Evolutionary conservation across 1,284 basidiomycete species (phyloP).

Genomic region (Trichosporon asahii): DNA sequence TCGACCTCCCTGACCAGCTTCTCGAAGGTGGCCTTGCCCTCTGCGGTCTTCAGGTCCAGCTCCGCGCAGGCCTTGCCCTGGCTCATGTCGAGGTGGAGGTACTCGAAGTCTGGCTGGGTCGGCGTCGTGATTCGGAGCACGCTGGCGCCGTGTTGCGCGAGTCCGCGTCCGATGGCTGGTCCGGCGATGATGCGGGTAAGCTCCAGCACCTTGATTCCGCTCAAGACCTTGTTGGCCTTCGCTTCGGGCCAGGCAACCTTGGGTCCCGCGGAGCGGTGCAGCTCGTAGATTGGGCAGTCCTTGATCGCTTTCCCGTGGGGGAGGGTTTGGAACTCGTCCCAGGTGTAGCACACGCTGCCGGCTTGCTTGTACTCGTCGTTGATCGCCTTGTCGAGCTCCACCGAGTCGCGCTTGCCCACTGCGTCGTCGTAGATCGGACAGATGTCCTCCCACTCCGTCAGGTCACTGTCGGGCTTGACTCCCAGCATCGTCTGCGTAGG

Average conservation of each 20-base stretch:
- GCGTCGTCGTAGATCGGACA: conserved; percentile 13
- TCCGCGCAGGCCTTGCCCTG: conserved; percentile 18
- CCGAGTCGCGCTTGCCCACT: conserved; percentile 12
- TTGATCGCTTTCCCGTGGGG: conserved; percentile 16
- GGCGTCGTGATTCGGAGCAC: conserved; percentile 15
- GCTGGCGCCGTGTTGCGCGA: conserved; percentile 21
- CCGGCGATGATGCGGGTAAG: conserved; percentile 21
- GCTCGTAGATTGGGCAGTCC: conserved; percentile 21
- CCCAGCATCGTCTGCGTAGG: conserved; percentile 11
- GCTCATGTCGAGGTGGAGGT: conserved; percentile 16
- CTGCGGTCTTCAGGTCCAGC: conserved; percentile 15
- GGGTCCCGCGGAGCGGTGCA: background rate
- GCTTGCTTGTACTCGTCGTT: conserved; percentile 20
- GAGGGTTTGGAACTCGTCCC: conserved; percentile 16
- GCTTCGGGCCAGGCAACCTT: conserved; percentile 12
- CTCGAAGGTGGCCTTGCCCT: conserved; percentile 1
- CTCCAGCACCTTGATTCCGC: conserved; percentile 23
- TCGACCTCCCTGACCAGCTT: conserved; percentile 14
- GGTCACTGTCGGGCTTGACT: background rate
- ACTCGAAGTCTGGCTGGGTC: conserved; percentile 14
- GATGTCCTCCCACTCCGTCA: conserved; percentile 9
- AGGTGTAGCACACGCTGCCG: conserved; percentile 16
- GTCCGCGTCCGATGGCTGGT: conserved; percentile 14
- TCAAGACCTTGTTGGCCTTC: conserved; percentile 2
- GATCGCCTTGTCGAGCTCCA: conserved; percentile 16